Evolutionary conservation across 768 basidiomycete genomes (phyloP), one percentile per base, ranked within the genome.

Genomic region (Mycena capillaripes): DNA sequence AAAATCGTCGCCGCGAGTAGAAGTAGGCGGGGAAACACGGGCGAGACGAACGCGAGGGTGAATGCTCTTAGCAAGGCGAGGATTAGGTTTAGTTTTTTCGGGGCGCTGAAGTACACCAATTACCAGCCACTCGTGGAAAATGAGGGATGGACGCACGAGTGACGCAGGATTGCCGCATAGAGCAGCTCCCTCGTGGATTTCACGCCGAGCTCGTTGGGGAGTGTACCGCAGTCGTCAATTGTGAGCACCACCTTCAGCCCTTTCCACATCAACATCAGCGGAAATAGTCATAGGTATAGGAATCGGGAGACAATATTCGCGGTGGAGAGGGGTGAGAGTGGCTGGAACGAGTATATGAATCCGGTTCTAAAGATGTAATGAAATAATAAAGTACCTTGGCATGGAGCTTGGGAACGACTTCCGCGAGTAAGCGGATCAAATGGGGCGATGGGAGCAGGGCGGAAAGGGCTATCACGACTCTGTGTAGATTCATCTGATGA

Each of bases 241-340:
- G 46, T 60, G 4, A 71, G 50, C 2, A 11, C 38, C 29, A 6
- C 40, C 4, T 71, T 66, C 16, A 64, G 70, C 2, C 70, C 70
- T 3, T 11, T 19, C 70, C 70, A n/a, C n/a, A n/a, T n/a, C n/a
- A n/a, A 71, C 29, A 71, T 3, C 3, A 71, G 50, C 1, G 70
- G 70, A 10, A 66, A 42, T 4, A 71, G 48, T 64, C 70, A 71
- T 11, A 66, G 21, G 38, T 59, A 71, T 23, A 66, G 19, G 29
- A 32, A 48, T 17, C 50, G 30, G 10, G 58, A 61, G 0, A 71
- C 4, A 27, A 71, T 30, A 29, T 27, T 71, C 8, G 70, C 48
- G 2, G 70, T 52, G 0, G 70, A 71, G 25, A 66, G 14, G n/a
- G 9, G n/a, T 9, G 70, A 29, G 30, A 70, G 25, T 16, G 6